A percentile compares a stretch with the other conserved stretches of the same genome.
Conservation (phyloP, 2,329 filamentous ascomycete genomes). For the Dothiorella sarmentorum region DNA sequence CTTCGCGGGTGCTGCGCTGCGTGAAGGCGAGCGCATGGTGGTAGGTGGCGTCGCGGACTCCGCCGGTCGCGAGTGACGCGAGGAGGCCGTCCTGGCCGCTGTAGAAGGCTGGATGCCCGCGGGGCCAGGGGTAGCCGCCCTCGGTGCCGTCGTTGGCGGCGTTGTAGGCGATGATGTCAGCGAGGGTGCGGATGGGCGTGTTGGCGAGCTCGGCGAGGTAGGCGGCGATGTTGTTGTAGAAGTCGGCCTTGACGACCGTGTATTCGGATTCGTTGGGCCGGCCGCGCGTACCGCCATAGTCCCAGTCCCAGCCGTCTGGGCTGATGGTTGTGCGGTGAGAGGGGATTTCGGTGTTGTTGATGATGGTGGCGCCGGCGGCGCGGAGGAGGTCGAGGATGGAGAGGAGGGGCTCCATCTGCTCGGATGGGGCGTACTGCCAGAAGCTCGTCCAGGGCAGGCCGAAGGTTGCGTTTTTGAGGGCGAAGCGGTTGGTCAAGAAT, state of each 20-base stretch:
- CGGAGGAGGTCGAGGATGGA: constrained; percentile 51
- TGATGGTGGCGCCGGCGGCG: constrained; percentile 61
- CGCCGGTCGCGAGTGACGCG: constrained; percentile 59
- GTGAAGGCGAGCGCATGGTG: constrained; percentile 62
- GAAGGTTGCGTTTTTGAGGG: constrained; percentile 61
- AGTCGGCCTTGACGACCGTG: constrained; percentile 68
- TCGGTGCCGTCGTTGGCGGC: constrained; percentile 62
- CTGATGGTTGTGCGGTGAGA: constrained; percentile 60
- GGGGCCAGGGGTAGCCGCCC: constrained; percentile 56
- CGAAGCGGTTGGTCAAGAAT: constrained; percentile 52
- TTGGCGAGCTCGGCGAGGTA: constrained; percentile 64
- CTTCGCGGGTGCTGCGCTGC: constrained; percentile 56
- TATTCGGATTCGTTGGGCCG: constrained; percentile 71
- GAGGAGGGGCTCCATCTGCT: constrained; percentile 55
- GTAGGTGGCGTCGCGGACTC: constrained; percentile 62
- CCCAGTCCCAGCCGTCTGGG: constrained; percentile 71
- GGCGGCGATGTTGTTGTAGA: constrained; percentile 62
- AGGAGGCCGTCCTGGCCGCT: constrained; percentile 71
- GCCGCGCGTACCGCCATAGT: constrained; percentile 60
- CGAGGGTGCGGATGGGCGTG: constrained; percentile 22
- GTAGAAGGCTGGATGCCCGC: constrained; percentile 59
- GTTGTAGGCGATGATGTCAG: constrained; percentile 35
- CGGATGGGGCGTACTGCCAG: constrained; percentile 59
- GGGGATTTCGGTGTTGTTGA: constrained; percentile 68
- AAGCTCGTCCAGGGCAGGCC: constrained; percentile 70